These are phyloP conservation scores for Neoascochyta sp. DNA, from an alignment of 2,329 filamentous ascomycete species.

Conservation along the genomic window DNA sequence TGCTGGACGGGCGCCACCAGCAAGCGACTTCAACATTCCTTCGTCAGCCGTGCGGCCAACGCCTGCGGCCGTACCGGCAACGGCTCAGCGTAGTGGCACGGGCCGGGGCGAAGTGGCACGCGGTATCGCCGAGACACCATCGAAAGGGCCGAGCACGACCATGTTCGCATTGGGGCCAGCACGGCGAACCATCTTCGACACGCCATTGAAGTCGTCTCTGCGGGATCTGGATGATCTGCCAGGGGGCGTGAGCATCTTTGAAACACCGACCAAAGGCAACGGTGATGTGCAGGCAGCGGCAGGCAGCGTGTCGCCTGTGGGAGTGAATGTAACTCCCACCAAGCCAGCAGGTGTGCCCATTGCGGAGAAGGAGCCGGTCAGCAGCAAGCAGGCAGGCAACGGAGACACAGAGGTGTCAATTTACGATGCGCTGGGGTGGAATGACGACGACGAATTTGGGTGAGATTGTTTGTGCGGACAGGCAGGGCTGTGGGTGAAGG, in stretches of 20 bases:
- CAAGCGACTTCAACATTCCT: slow-evolving; percentile 38
- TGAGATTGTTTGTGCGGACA: slow-evolving; percentile 37
- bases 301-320: slow-evolving; percentile 6
- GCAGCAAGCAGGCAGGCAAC: slow-evolving; percentile 9
- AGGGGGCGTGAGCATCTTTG: slow-evolving; percentile 11
- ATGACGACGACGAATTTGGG: slow-evolving; percentile 40
- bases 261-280: slow-evolving; percentile 22
- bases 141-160: slow-evolving; percentile 36
- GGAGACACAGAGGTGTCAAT: slow-evolving; percentile 27
- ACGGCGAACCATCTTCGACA: slow-evolving; percentile 32
- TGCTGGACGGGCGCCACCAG: slow-evolving; percentile 15
- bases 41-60: slow-evolving; percentile 39
- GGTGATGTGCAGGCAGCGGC: slow-evolving; percentile 10
- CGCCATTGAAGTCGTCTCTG: slow-evolving; percentile 23
- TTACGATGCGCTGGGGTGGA: slow-evolving; percentile 47
- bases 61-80: slow-evolving; percentile 23
- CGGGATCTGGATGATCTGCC: slow-evolving; percentile 3
- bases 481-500: slow-evolving; percentile 13
- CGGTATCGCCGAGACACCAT: slow-evolving; percentile 43
- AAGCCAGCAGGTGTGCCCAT: slow-evolving; percentile 9
- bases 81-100: slow-evolving; percentile 26
- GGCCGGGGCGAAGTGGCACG: slow-evolving; percentile 26
- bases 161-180: slow-evolving; percentile 21
- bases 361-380: slow-evolving; percentile 3
- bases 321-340: slow-evolving; percentile 17